These are phyloP conservation scores for Xylaria sp. DNA, from an alignment of 2,329 filamentous ascomycete species.

Conservation along the genomic window DNA sequence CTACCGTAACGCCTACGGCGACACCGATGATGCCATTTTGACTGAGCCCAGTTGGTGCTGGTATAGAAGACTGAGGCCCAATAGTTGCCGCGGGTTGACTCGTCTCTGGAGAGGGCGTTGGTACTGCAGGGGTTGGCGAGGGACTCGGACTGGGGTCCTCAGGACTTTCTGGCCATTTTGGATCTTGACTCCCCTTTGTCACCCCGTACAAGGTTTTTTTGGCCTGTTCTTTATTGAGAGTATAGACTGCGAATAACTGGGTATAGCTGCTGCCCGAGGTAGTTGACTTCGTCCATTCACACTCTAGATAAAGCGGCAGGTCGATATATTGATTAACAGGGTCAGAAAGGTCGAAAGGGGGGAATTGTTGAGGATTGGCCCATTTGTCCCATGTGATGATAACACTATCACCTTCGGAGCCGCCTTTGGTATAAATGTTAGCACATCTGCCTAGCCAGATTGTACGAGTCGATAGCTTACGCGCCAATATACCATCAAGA, in stretches of 20 bases:
- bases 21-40: slow-evolving; percentile 32
- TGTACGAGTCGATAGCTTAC: background rate
- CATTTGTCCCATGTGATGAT: slow-evolving; percentile 6
- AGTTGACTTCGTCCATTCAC: slow-evolving; percentile 31
- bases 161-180: background rate
- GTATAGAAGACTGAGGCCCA: background rate
- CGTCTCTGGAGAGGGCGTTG: background rate
- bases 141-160: background rate
- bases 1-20: slow-evolving; percentile 39
- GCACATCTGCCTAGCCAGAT: background rate
- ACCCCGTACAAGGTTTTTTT: rapidly evolving
- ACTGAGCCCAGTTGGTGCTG: background rate
- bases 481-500: background rate
- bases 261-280: slow-evolving; percentile 28
- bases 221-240: background rate
- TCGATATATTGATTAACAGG: background rate
- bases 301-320: slow-evolving; percentile 32
- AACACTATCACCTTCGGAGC: slow-evolving; percentile 11
- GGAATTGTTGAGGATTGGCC: too few relatives aligned
- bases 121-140: background rate
- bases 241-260: slow-evolving; percentile 27
- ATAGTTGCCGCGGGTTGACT: background rate
- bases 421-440: background rate
- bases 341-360: too few relatives aligned
- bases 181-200: background rate